A percentile compares a stretch with the other conserved stretches of the same genome.
Conservation (phyloP, 257 asterid genomes). For the Thymus mandschuricus region DNA sequence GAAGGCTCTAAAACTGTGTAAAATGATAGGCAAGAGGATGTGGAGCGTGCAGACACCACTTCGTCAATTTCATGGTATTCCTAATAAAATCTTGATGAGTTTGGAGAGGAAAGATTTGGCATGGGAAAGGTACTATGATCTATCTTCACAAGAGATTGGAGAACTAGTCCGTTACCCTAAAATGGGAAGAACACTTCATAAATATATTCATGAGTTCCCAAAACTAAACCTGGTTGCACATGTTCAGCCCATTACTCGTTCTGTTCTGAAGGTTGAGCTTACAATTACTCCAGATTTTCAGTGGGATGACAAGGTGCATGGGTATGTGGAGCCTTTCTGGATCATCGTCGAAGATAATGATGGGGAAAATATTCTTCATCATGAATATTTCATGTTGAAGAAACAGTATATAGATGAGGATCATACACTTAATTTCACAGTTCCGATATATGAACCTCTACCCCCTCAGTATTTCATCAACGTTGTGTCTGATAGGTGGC, state of each 20-base stretch:
- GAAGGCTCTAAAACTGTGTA: conserved; percentile 63
- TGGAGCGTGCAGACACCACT: conserved; percentile 75
- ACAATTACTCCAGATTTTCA: conserved; percentile 63
- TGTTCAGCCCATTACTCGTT: conserved; percentile 64
- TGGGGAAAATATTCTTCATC: conserved; percentile 59
- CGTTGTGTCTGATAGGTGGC: conserved; percentile 62
- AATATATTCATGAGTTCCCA: conserved; percentile 57
- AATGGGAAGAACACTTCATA: conserved; percentile 63
- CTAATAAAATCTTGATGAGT: conserved; percentile 57
- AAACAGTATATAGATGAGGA: conserved; percentile 59
- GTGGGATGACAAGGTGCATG: conserved; percentile 67
- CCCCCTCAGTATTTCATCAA: conserved; percentile 59
- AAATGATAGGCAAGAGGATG: conserved; percentile 64
- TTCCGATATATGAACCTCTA: conserved; percentile 60
- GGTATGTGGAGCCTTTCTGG: conserved; percentile 67
- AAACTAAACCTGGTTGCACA: conserved; percentile 59
- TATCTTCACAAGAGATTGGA: conserved; percentile 64
- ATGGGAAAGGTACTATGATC: conserved; percentile 68
- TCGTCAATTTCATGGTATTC: conserved; percentile 63
- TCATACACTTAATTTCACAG: conserved; percentile 55
- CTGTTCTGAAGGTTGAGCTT: conserved; percentile 55
- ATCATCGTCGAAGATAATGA: conserved; percentile 64
- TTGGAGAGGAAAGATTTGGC: conserved; percentile 68
- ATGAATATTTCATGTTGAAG: conserved; percentile 60
- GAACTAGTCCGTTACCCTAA: conserved; percentile 56